Percentiles rank a stretch among this genome's conserved stretches.
Conservation (phyloP, 2,329 filamentous ascomycete genomes). For the Monosporascus sp. region DNA sequence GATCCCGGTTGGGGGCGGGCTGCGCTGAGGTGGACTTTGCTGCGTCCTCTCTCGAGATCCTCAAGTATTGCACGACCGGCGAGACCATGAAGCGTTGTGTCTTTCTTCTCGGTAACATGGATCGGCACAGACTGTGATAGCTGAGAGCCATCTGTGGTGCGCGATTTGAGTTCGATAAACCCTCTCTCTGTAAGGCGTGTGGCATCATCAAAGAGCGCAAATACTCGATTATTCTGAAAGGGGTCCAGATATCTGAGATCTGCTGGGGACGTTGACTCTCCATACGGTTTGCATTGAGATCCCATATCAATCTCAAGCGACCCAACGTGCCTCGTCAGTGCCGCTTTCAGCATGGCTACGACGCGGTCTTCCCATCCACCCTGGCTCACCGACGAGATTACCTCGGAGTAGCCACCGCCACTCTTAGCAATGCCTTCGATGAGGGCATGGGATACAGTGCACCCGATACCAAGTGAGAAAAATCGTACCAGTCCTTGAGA, state of each 20-base stretch:
- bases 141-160: not conserved
- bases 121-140: not conserved
- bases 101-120: not conserved
- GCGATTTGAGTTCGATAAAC: too few relatives aligned
- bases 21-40: too few relatives aligned
- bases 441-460: conserved; percentile 47
- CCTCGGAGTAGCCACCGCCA: conserved; percentile 47
- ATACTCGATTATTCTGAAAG: conserved; percentile 7
- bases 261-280: conserved; percentile 4
- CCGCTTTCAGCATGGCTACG: conserved; percentile 11
- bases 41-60: conserved; percentile 1
- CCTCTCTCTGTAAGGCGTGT: too few relatives aligned
- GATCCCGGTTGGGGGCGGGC: too few relatives aligned
- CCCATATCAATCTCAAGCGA: conserved; percentile 2
- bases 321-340: conserved; percentile 4
- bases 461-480: conserved; percentile 52
- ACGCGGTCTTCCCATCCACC: conserved; percentile 9
- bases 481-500: conserved; percentile 43
- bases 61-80: conserved; percentile 5
- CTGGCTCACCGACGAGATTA: conserved; percentile 8
- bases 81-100: conserved; percentile 6
- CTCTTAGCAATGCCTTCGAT: conserved; percentile 53
- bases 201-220: conserved; percentile 3
- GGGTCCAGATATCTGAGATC: conserved; percentile 3
- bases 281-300: not conserved